Base-by-base conservation (phyloP, 2,329 filamentous ascomycete genomes). In the Fusarium sp. region DNA sequence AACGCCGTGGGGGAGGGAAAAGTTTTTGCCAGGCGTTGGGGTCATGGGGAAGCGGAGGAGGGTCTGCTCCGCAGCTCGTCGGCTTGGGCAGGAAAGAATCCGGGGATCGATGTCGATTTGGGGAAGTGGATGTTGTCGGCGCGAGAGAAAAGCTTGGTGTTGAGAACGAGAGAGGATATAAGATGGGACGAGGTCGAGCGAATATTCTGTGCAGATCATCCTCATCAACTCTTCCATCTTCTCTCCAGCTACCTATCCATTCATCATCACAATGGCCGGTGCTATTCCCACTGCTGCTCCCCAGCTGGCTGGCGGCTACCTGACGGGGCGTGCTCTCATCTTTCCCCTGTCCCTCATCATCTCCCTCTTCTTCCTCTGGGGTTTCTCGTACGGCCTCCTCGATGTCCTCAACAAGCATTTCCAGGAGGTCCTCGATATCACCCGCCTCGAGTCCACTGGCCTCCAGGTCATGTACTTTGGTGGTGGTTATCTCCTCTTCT, bases 341-440 rank as follows among this genome's bases (percentile, higher is more conserved):
- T 87, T 87, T 64, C 92, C 91, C 6, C 84, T 93, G 56, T 82
- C 83, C 65, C 84, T 94, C n/a, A 81, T 84, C 67, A 85, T 83
- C 52, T 78, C 82, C 47, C 78, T 84, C 48, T 84, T 84, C 76
- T 84, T 84, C 74, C 79, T 85, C 62, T 84, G 82, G 83, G 83
- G 82, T 13, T 84, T 85, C 74, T 81, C 80, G 56, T 84, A 84
- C 67, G 82, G 83, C 55, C 76, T 84, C 43, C 78, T 84, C 64
- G 82, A 83, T 75, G 84, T 84, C 47, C 81, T 86, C 70, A 86
- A 86, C 79, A 80, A 82, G 66, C 84, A 86, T 73, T 86, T 86
- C 76, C 83, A 86, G 71, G 77, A 76, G 34, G 78, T 81, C 28
- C 80, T 86, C 47, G 68, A 79, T 65, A 83, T 87, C 70, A 79